These are phyloP conservation scores for Arabis alpina DNA, from an alignment of 345 rosid genomes.

Conservation along the genomic window DNA sequence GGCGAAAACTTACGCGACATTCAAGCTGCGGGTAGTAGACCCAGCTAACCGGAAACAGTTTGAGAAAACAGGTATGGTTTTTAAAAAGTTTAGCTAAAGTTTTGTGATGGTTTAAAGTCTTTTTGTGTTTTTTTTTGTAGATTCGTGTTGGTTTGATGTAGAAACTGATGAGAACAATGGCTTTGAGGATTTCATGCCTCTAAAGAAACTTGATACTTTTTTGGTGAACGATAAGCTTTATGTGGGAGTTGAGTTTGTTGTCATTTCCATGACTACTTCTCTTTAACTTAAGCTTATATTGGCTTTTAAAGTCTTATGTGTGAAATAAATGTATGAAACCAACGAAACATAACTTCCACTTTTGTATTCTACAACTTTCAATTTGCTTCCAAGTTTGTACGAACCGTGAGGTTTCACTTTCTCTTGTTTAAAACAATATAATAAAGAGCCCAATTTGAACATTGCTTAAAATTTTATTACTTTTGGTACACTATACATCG, in stretches of 20 bases:
- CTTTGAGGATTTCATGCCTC: constrained; percentile 22
- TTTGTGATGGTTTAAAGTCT: not conserved
- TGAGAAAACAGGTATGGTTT: constrained; percentile 18
- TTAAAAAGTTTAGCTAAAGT: not conserved
- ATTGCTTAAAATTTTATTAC: constrained; percentile 9
- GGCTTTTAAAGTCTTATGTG: not conserved
- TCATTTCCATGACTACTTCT: constrained; percentile 10
- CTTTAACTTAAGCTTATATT: constrained; percentile 5
- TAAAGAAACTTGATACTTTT: constrained; percentile 16
- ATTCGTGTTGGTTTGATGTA: not conserved
- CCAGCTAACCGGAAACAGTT: constrained; percentile 16
- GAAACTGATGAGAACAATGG: not conserved
- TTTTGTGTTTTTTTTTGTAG: not conserved
- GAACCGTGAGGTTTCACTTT: no score
- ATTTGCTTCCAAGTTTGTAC: no score
- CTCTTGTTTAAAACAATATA: no score
- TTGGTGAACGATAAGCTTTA: constrained; percentile 20
- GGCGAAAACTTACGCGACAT: constrained; percentile 5
- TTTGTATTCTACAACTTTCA: no score
- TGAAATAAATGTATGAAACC: not conserved
- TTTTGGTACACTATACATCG: constrained; percentile 23
- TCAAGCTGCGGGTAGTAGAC: constrained; percentile 30
- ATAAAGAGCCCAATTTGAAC: not conserved
- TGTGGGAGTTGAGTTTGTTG: constrained; percentile 39
- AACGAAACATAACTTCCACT: no score